Percentiles rank a stretch among this genome's conserved stretches.
phyloP scores from a whole-genome alignment of 257 asterid species.

The Gynochthodes officinalis region DNA sequence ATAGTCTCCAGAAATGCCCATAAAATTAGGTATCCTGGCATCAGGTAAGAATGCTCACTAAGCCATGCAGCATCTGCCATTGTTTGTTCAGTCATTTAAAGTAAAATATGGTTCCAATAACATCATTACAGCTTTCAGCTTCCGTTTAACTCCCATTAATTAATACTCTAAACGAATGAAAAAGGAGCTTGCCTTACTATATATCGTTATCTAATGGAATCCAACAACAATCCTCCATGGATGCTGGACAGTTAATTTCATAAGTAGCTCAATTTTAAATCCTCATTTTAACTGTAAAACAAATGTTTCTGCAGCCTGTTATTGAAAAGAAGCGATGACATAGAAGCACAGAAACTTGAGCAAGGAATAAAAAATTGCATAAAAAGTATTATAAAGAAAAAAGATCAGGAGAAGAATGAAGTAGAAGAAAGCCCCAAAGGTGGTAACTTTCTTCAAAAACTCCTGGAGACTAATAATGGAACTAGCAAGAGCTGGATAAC shows the following conservation, averaged over 20 bases:
- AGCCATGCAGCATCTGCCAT: too few relatives aligned
- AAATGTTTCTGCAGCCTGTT: slow-evolving; percentile 31
- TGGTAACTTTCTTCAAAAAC: slow-evolving; percentile 49
- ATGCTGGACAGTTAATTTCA: too few relatives aligned
- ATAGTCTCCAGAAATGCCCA: slow-evolving; percentile 39
- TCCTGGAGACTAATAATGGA: slow-evolving; percentile 36
- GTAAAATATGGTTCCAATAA: background rate
- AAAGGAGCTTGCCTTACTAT: too few relatives aligned
- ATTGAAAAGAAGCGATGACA: slow-evolving; percentile 40
- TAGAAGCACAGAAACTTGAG: slow-evolving; percentile 58
- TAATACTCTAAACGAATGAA: too few relatives aligned
- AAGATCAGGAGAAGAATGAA: slow-evolving; percentile 22
- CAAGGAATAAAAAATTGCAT: slow-evolving; percentile 43
- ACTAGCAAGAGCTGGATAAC: slow-evolving; percentile 24
- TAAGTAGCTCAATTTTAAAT: too few relatives aligned
- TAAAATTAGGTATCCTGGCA: slow-evolving; percentile 41
- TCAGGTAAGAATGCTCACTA: slow-evolving; percentile 31
- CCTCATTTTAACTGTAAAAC: background rate
- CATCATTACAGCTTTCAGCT: background rate
- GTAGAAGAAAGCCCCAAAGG: slow-evolving; percentile 11
- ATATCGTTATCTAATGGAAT: too few relatives aligned
- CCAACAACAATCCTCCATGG: too few relatives aligned
- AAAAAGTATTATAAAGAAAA: slow-evolving; percentile 34
- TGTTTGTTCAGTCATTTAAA: background rate
- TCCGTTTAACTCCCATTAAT: too few relatives aligned